These are phyloP conservation scores for Excoecaria cochinchinensis DNA, from an alignment of 345 rosid genomes.

Conservation along the genomic window DNA sequence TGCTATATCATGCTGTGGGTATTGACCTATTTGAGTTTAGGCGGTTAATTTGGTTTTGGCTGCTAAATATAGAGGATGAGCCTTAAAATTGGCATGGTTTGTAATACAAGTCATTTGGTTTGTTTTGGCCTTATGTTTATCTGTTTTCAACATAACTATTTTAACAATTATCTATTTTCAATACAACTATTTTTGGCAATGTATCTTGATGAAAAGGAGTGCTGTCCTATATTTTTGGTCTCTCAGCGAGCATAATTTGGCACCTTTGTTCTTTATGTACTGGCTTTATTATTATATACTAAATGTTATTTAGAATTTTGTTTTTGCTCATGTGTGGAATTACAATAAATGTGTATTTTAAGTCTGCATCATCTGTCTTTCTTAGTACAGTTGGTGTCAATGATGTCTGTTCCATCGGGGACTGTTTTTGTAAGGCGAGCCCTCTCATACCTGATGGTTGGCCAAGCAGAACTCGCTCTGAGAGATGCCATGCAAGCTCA, in stretches of 20 bases:
- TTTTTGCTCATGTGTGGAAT: not conserved
- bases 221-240: not conserved
- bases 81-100: not conserved
- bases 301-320: not conserved
- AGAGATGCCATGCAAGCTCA: constrained; percentile 99
- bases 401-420: constrained; percentile 88
- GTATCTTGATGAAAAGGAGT: not conserved
- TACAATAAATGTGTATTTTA: not conserved
- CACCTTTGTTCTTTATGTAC: not conserved
- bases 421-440: constrained; percentile 73
- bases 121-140: not conserved
- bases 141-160: no score
- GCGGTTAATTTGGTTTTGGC: not conserved
- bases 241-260: not conserved
- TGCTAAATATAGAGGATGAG: not conserved
- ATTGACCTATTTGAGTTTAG: not conserved
- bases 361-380: not conserved
- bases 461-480: constrained; percentile 80
- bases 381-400: constrained; percentile 55
- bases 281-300: not conserved
- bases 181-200: not conserved
- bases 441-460: constrained; percentile 75
- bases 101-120: not conserved
- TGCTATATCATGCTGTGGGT: not conserved
- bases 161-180: not conserved